These are phyloP conservation scores for Botrytis byssoidea DNA, from an alignment of 2,329 filamentous ascomycete genomes.

Conservation along the genomic window DNA sequence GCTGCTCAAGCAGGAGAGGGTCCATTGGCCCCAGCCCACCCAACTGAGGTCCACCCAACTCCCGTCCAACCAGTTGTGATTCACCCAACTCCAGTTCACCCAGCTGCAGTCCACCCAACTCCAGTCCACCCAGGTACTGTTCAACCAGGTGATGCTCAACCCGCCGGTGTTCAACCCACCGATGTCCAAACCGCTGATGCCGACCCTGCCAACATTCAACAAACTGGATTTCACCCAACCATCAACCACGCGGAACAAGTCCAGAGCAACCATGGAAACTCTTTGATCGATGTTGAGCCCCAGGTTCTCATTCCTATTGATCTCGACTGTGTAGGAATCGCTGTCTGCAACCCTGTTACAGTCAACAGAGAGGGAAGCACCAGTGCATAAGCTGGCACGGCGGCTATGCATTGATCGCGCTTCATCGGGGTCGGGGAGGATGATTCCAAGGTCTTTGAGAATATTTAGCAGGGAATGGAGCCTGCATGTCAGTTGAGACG, in stretches of 20 bases:
- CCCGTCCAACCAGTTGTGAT: background rate
- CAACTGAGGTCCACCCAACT: background rate
- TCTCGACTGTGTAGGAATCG: background rate
- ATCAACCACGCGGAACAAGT: background rate
- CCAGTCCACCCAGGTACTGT: background rate
- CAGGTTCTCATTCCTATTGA: background rate
- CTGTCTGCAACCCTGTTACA: slow-evolving; percentile 3
- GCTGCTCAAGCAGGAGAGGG: background rate
- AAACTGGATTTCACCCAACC: background rate
- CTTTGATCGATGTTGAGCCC: background rate
- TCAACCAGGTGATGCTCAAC: too few relatives aligned
- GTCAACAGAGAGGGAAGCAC: background rate
- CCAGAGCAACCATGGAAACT: background rate
- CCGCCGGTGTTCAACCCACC: too few relatives aligned
- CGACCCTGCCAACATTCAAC: background rate
- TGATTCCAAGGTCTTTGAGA: background rate
- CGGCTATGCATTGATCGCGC: background rate
- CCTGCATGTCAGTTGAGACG: background rate
- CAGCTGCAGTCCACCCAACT: background rate
- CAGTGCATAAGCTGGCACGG: background rate
- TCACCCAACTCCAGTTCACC: background rate
- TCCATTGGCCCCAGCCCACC: background rate
- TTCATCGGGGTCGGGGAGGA: background rate
- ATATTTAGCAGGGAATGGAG: background rate
- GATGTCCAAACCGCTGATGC: background rate